phyloP scores from a whole-genome alignment of 106 monocot species.

The Dendrobium huoshanense region DNA sequence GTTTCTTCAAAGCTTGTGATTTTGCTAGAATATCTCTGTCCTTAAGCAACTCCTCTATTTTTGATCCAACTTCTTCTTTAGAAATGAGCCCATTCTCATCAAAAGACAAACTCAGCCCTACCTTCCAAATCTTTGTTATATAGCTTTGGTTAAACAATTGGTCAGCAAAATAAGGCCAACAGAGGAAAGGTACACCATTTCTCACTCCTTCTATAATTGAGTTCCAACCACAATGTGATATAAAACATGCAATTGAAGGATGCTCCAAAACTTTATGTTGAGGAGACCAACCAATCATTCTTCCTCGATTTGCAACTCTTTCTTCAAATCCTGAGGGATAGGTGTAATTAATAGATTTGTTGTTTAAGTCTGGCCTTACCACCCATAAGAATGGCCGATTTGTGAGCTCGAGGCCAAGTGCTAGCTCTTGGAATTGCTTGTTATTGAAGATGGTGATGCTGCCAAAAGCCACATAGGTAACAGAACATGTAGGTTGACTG shows the following conservation, averaged over 20 bases:
- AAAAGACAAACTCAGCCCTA: slow-evolving; percentile 24
- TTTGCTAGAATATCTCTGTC: slow-evolving; percentile 22
- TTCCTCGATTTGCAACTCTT: too few relatives aligned
- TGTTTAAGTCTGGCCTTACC: too few relatives aligned
- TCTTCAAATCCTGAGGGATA: too few relatives aligned
- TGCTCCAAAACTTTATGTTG: too few relatives aligned
- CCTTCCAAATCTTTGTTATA: slow-evolving; percentile 41
- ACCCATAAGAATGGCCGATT: too few relatives aligned
- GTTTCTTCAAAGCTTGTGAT: slow-evolving; percentile 19
- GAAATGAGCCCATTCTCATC: slow-evolving; percentile 23
- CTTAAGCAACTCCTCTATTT: slow-evolving; percentile 25
- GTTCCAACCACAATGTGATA: too few relatives aligned
- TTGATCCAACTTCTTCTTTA: slow-evolving; percentile 22
- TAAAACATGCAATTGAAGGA: too few relatives aligned
- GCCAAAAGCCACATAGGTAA: slow-evolving; percentile 66
- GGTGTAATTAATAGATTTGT: too few relatives aligned
- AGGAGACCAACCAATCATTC: too few relatives aligned
- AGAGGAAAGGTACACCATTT: slow-evolving; percentile 56
- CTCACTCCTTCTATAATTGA: slow-evolving; percentile 28
- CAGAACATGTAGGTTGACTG: slow-evolving; percentile 28
- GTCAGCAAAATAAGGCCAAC: slow-evolving; percentile 49
- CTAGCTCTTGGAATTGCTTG: too few relatives aligned
- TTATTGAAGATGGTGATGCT: slow-evolving; percentile 16
- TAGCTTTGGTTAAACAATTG: slow-evolving; percentile 46
- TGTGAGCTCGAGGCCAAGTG: too few relatives aligned